Conservation (phyloP, 208 protist species). For the Leishmania guyanensis region DNA sequence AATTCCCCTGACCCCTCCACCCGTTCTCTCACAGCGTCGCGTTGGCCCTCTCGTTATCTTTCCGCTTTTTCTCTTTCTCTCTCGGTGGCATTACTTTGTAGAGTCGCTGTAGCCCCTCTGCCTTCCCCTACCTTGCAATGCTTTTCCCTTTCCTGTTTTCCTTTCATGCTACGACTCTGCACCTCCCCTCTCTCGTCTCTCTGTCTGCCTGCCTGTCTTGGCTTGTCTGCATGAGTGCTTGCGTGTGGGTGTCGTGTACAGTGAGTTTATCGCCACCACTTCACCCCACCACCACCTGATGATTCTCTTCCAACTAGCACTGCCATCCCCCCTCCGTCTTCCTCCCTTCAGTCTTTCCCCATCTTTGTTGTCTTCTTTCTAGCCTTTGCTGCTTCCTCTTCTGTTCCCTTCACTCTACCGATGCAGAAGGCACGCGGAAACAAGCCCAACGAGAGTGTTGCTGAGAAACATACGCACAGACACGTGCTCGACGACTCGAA, state of each 20-base stretch:
- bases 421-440: too few relatives aligned
- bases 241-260: too few relatives aligned
- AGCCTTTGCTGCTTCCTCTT: constrained; percentile 12
- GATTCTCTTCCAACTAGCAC: too few relatives aligned
- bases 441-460: too few relatives aligned
- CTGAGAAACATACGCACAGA: neutral
- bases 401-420: neutral
- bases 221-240: too few relatives aligned
- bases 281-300: too few relatives aligned
- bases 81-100: too few relatives aligned
- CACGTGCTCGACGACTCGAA: neutral
- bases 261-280: too few relatives aligned
- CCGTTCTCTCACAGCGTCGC: neutral
- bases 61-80: too few relatives aligned
- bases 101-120: constrained; percentile 5
- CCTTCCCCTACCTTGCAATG: neutral
- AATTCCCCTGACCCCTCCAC: neutral
- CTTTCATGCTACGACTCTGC: neutral
- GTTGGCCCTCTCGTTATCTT: neutral
- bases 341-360: constrained; percentile 2
- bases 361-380: constrained; percentile 11
- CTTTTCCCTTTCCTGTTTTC: constrained; percentile 9
- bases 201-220: too few relatives aligned
- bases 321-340: neutral
- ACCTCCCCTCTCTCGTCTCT: too few relatives aligned